Evolutionary conservation across 1,284 basidiomycete species (phyloP), one percentile per base, ranked within the genome.

Genomic region (Moesziomyces sp.): DNA sequence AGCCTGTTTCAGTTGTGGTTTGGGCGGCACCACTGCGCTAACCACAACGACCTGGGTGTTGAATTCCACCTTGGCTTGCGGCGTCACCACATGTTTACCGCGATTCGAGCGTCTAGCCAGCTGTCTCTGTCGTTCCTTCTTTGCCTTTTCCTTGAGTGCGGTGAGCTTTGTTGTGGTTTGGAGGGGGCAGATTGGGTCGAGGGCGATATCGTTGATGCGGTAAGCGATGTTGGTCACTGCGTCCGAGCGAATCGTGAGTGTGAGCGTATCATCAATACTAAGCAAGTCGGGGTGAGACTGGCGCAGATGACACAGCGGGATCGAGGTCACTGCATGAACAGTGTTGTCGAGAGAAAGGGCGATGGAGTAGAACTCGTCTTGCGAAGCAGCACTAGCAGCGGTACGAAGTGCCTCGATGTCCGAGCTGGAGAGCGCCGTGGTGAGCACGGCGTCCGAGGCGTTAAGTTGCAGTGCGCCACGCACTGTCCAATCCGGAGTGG

Each of bases 221-320:
- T 74, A 74, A 7, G 19, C 14, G 4, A 74, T 21, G 0, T 48
- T 51, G 1, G 52, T 50, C 1, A 64, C 19, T 1, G 0, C n/a
- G 5, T 2, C 53, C 26, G 10, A 5, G 8, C 52, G 42, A 0
- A 35, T 16, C 10, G 56, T 69, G 24, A 69, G 21, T 0, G 50
- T 16, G 6, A 74, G 23, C 19, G 56, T 47, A 30, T 74, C 72
- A 5, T 70, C 66, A 26, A 74, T 26, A 0, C 46, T 48, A 0
- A 48, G 42, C 3, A 74, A 35, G 8, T 52, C 43, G 0, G 51
- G 30, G 23, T 65, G 48, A 14, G 24, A 38, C 35, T 74, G 72
- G 7, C 62, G 51, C 9, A 74, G 44, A 11, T 66, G 66, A 28
- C 72, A 74, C 18, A 69, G 43, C 6, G 5, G n/a, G 0, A 74